phyloP scores from a whole-genome alignment of 2,329 filamentous ascomycete species.

The Zymoseptoria pseudotritici region DNA sequence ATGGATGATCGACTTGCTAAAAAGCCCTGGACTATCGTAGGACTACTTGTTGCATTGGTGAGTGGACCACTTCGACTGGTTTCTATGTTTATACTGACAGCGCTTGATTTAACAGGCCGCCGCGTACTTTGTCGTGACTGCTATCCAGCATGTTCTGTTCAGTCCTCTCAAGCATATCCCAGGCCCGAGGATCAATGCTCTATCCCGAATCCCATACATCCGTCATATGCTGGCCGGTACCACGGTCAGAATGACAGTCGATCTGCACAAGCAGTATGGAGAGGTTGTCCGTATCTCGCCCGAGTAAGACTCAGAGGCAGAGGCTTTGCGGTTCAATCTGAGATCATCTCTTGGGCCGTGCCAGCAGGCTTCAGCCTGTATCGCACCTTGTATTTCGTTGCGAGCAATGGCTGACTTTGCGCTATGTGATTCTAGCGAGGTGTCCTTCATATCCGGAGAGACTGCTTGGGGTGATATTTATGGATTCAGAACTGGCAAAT shows the following conservation, averaged over 20 bases:
- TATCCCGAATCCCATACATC: constrained; percentile 20
- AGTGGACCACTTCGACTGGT: background rate
- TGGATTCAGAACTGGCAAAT: constrained; percentile 30
- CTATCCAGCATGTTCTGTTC: constrained; percentile 36
- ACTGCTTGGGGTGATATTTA: constrained; percentile 40
- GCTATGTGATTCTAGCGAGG: constrained; percentile 31
- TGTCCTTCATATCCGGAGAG: constrained; percentile 39
- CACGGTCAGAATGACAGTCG: constrained; percentile 35
- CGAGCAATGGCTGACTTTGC: too few species aligned
- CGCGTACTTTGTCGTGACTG: constrained; percentile 11
- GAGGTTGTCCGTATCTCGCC: constrained; percentile 36
- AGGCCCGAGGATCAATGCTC: constrained; percentile 32
- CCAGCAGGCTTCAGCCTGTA: too few species aligned
- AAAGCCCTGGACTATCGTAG: constrained; percentile 7
- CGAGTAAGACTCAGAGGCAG: background rate
- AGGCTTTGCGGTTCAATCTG: too few species aligned
- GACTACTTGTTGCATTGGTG: constrained; percentile 11
- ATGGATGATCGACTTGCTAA: background rate
- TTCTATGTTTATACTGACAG: constrained; percentile 2
- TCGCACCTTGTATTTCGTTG: too few species aligned
- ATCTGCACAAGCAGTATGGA: constrained; percentile 36
- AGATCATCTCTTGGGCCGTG: too few species aligned
- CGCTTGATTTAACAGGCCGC: constrained; percentile 8
- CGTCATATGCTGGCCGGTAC: constrained; percentile 19
- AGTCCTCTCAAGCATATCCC: constrained; percentile 38